These are phyloP conservation scores for Xanthoconium stramineum DNA, from an alignment of 768 basidiomycete species.

Conservation along the genomic window DNA sequence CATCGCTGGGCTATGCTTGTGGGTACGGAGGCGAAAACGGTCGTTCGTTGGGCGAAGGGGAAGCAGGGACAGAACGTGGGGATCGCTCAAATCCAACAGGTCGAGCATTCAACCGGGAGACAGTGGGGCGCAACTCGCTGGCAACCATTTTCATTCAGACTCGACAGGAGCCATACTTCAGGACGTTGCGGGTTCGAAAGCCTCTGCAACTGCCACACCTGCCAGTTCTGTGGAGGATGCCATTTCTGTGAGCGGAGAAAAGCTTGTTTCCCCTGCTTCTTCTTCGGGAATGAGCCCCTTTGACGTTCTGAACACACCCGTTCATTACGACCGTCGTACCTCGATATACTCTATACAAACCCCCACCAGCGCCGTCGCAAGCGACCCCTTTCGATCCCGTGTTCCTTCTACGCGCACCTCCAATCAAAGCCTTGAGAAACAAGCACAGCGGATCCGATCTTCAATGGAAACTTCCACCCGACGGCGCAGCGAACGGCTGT, in stretches of 20 bases:
- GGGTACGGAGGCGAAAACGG: slow-evolving; percentile 20
- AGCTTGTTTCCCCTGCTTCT: slow-evolving; percentile 17
- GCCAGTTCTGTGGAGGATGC: slow-evolving; percentile 24
- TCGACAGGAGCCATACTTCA: slow-evolving; percentile 20
- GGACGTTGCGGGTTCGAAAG: slow-evolving; percentile 10
- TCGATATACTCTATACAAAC: slow-evolving; percentile 20
- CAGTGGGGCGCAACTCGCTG: not conserved
- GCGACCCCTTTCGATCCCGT: slow-evolving; percentile 10
- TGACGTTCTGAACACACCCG: slow-evolving; percentile 20
- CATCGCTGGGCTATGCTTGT: slow-evolving; percentile 32
- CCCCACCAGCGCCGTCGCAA: not conserved
- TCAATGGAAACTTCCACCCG: slow-evolving; percentile 29
- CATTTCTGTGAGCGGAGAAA: slow-evolving; percentile 19
- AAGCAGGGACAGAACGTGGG: slow-evolving; percentile 22
- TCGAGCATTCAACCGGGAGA: slow-evolving; percentile 13
- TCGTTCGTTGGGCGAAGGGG: slow-evolving; percentile 27
- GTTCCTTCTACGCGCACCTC: slow-evolving; percentile 10
- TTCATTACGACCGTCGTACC: slow-evolving; percentile 14
- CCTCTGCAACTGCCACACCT: slow-evolving; percentile 14
- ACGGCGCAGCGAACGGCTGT: slow-evolving; percentile 28
- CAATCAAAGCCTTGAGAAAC: slow-evolving; percentile 24
- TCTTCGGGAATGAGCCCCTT: slow-evolving; percentile 14
- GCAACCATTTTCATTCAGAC: slow-evolving; percentile 20
- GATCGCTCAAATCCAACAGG: slow-evolving; percentile 23
- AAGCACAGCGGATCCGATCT: slow-evolving; percentile 30